Conservation (phyloP, 2,329 filamentous ascomycete species). For the Fusarium bulbicola region DNA sequence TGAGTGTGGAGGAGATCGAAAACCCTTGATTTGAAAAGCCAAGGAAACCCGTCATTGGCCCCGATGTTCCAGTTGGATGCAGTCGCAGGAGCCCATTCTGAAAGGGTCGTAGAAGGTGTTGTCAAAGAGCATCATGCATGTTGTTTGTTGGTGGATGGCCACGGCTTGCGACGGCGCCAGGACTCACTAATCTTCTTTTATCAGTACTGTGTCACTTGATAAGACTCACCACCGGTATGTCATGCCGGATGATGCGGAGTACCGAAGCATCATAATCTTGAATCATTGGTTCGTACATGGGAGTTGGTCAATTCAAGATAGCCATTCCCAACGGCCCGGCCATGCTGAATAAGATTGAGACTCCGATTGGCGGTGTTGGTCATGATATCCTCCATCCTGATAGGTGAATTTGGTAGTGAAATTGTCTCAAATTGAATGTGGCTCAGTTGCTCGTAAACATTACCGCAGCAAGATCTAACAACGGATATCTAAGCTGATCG, state of each 20-base stretch:
- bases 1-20: background rate
- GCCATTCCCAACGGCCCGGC: background rate
- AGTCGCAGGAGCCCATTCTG: background rate
- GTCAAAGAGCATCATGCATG: background rate
- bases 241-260: conserved; percentile 2
- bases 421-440: conserved; percentile 36
- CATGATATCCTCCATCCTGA: background rate
- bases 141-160: conserved; percentile 19
- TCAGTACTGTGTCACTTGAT: conserved; percentile 25
- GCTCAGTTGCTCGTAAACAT: conserved; percentile 12
- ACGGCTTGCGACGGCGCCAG: conserved; percentile 27
- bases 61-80: background rate
- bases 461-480: conserved; percentile 13
- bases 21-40: background rate
- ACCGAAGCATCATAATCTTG: background rate
- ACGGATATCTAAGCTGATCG: conserved; percentile 44
- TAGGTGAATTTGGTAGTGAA: background rate
- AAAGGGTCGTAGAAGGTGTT: background rate
- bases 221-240: background rate
- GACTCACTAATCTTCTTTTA: background rate
- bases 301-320: background rate
- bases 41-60: background rate
- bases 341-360: background rate
- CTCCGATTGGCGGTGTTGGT: background rate
- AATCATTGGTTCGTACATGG: background rate